Evolutionary conservation across 345 rosid species (phyloP).

Genomic region (rapeseed (Brassica napus)): DNA sequence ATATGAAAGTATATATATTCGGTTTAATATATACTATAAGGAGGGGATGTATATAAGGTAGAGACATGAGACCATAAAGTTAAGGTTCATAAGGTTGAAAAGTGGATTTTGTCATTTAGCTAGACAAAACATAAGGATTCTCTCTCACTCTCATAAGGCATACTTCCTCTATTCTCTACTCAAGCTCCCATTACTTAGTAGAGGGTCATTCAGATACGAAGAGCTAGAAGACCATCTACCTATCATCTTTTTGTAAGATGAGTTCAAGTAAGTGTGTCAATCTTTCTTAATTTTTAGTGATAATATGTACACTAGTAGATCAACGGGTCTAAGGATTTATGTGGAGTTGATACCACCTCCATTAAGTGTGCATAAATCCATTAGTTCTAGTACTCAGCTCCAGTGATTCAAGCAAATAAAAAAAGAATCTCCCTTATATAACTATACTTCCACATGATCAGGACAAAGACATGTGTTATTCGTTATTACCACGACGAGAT

Average conservation of each 20-base stretch:
- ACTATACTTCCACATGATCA: too few species aligned
- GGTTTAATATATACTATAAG: neutral
- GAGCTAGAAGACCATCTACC: neutral
- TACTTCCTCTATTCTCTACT: neutral
- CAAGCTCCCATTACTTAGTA: too few species aligned
- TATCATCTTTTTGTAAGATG: neutral
- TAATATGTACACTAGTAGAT: neutral
- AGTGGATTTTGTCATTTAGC: neutral
- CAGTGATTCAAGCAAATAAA: too few species aligned
- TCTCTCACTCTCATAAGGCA: too few species aligned
- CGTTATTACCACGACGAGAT: constrained; percentile 34
- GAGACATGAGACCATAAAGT: neutral
- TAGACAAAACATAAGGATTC: neutral
- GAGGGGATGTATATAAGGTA: neutral
- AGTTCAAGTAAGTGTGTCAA: neutral
- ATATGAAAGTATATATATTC: neutral
- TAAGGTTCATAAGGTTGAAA: neutral
- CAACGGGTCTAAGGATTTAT: neutral
- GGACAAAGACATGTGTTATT: constrained; percentile 5
- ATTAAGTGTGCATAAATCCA: too few species aligned
- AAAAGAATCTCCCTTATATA: too few species aligned
- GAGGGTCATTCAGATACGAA: neutral
- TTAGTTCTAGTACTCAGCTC: too few species aligned
- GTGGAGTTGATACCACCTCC: neutral
- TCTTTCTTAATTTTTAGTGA: neutral